A percentile compares a stretch with the other conserved stretches of the same genome.
Evolutionary conservation across 306 rosid genomes (phyloP).

Genomic region (Cicer judaicum): DNA sequence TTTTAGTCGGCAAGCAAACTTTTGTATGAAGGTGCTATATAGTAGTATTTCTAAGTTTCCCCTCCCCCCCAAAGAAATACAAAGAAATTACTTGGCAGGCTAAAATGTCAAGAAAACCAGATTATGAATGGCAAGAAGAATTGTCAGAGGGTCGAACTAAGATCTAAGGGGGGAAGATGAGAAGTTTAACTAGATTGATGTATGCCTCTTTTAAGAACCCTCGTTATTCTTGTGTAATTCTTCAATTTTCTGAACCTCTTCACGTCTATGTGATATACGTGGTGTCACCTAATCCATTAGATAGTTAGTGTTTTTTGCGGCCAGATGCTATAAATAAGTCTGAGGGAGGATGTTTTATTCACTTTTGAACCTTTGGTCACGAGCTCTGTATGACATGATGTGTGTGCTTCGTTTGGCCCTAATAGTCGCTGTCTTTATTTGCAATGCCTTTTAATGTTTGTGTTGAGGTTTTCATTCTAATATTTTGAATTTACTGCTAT

Average conservation of each 20-base stretch:
- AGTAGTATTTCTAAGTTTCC: too few relatives aligned
- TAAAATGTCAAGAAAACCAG: neutral
- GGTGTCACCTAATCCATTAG: neutral
- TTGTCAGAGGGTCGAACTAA: neutral
- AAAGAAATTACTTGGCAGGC: neutral
- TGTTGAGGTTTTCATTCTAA: too few relatives aligned
- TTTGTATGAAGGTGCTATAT: neutral
- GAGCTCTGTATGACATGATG: too few relatives aligned
- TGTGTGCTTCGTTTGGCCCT: too few relatives aligned
- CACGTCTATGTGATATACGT: neutral
- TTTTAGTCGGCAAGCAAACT: neutral
- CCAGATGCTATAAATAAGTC: neutral
- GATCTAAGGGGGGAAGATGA: neutral
- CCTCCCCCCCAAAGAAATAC: too few relatives aligned
- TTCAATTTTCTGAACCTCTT: conserved; percentile 1
- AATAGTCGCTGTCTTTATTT: too few relatives aligned
- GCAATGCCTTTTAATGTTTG: too few relatives aligned
- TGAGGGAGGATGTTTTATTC: neutral
- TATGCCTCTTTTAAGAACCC: neutral
- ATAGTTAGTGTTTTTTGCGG: neutral
- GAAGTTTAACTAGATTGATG: neutral
- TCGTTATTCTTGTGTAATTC: neutral
- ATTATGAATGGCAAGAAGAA: neutral
- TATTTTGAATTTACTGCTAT: too few relatives aligned
- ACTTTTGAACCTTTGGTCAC: neutral